Evolutionary conservation across 345 rosid genomes (phyloP).

Genomic region (Brassica napus): Da-Ae NC_063446.1:2457501-2458000

Average conservation of each 20-base stretch:
- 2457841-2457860: background rate
- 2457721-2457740: background rate
- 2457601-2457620: background rate
- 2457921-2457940: background rate
- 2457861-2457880: background rate
- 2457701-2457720: background rate
- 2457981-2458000: background rate
- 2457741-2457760: no score
- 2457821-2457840: background rate
- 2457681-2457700: background rate
- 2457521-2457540: conserved; percentile 20
- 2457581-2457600: background rate
- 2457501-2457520: background rate
- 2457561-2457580: background rate
- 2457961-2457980: background rate
- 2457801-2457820: background rate
- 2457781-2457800: background rate
- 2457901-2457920: background rate
- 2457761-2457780: background rate
- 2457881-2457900: background rate
- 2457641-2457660: background rate
- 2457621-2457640: background rate
- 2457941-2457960: background rate
- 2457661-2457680: background rate
- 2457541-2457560: conserved; percentile 8